Evolutionary conservation across 2,329 filamentous ascomycete species (phyloP).

Genomic region (Fusarium sp.): DNA sequence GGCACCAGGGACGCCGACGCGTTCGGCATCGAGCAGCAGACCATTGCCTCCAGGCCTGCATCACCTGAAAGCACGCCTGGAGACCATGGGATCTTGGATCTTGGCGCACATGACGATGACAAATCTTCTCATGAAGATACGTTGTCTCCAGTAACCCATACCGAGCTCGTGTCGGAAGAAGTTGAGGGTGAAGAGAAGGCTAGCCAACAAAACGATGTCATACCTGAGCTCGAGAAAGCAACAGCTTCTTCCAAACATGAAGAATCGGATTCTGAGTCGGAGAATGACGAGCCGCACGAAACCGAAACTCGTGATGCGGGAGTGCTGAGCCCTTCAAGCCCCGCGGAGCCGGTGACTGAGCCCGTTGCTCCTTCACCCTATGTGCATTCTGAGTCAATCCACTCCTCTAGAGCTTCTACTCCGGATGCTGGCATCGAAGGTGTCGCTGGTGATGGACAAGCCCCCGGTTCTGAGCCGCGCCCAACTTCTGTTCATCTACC

Average conservation of each 20-base stretch:
- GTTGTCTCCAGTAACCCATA: neutral
- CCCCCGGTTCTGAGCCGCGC: neutral
- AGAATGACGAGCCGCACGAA: neutral
- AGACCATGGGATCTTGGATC: neutral
- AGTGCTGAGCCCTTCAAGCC: neutral
- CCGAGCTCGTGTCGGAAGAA: neutral
- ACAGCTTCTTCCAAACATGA: neutral
- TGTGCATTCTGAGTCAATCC: neutral
- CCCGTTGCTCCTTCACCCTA: neutral
- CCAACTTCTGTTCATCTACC: neutral
- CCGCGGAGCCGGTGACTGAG: neutral
- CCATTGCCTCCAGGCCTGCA: neutral
- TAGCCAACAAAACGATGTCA: neutral
- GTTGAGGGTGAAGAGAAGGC: neutral
- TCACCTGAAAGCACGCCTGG: neutral
- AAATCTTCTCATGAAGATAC: neutral
- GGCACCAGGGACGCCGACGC: neutral
- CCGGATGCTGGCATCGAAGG: neutral
- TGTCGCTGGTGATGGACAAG: neutral
- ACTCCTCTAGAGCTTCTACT: neutral
- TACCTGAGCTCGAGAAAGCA: neutral
- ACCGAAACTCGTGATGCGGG: neutral
- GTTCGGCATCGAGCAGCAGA: neutral
- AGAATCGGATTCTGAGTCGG: neutral
- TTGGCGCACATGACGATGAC: conserved; percentile 1